Conservation (phyloP, 148 eudicot genomes). For the Chenopodium suecicum region DNA sequence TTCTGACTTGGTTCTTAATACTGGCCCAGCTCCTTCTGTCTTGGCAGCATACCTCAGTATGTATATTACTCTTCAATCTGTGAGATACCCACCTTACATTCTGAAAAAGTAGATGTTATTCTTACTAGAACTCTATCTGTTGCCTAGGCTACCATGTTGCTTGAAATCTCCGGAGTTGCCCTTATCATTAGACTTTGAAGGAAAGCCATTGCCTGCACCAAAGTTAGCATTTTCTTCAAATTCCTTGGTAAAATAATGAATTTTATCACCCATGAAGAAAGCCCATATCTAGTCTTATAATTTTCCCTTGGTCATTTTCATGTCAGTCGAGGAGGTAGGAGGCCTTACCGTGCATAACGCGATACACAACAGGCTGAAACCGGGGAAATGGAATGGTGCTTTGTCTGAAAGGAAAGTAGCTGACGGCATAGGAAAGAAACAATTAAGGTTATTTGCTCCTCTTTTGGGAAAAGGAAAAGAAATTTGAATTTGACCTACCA, state of each 20-base stretch:
- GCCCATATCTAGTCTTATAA: background rate
- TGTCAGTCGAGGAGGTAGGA: conserved; percentile 9
- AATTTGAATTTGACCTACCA: conserved; percentile 36
- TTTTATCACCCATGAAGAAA: background rate
- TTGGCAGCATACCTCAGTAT: conserved; percentile 1
- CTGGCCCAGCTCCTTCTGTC: too few relatives aligned
- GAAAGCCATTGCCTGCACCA: conserved; percentile 63
- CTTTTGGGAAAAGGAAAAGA: background rate
- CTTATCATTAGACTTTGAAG: conserved; percentile 48
- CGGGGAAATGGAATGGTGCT: conserved; percentile 68
- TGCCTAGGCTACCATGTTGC: conserved; percentile 18
- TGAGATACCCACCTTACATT: background rate
- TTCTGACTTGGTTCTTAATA: background rate
- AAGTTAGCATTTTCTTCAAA: conserved; percentile 2
- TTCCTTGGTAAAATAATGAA: background rate
- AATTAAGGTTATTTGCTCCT: conserved; percentile 7
- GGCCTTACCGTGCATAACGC: conserved; percentile 48
- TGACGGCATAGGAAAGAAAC: conserved; percentile 25
- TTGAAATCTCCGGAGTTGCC: conserved; percentile 28
- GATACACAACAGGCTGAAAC: conserved; percentile 71
- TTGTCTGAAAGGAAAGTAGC: conserved; percentile 56
- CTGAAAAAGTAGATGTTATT: background rate
- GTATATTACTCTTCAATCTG: background rate
- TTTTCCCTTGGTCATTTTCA: background rate
- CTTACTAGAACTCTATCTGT: background rate